Conservation (phyloP, 495 filamentous ascomycete genomes). For the Lasiosphaeris hirsuta region DNA sequence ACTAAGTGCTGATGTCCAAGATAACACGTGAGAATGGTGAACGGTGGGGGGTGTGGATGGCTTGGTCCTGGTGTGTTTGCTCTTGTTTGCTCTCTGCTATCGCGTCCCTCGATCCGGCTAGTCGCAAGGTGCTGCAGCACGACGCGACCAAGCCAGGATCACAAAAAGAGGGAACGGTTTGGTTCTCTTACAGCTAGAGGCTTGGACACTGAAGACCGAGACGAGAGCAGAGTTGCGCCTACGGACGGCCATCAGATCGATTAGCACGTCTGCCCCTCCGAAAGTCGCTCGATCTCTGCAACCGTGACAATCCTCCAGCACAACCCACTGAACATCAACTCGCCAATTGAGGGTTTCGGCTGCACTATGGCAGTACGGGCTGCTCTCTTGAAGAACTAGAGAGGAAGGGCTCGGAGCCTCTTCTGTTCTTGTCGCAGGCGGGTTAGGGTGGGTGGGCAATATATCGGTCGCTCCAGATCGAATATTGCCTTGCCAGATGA, state of each 20-base stretch:
- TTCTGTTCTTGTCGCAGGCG: neutral
- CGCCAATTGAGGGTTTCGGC: conserved; percentile 8
- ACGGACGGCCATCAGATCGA: conserved; percentile 17
- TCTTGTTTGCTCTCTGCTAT: neutral
- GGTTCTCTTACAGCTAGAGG: conserved; percentile 9
- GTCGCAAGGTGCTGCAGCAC: neutral
- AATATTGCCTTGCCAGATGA: conserved; percentile 12
- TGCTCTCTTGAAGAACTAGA: neutral
- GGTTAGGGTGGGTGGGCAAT: conserved; percentile 1
- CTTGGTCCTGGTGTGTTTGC: neutral
- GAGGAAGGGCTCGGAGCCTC: neutral
- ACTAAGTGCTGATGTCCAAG: conserved; percentile 11
- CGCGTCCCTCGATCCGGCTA: neutral
- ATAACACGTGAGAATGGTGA: conserved; percentile 15
- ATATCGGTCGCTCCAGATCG: conserved; percentile 10
- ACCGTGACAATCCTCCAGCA: conserved; percentile 1
- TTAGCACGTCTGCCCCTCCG: neutral
- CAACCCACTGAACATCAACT: neutral
- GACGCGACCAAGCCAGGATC: conserved; percentile 1
- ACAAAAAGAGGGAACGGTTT: neutral
- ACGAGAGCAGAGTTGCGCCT: neutral
- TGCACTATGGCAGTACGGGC: neutral
- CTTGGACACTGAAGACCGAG: conserved; percentile 8
- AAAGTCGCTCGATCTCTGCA: neutral
- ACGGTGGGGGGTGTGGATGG: neutral